These are phyloP conservation scores for Ulota crispa DNA, from an alignment of 225 moss, liverwort and hornwort species.

Conservation along the genomic window DNA sequence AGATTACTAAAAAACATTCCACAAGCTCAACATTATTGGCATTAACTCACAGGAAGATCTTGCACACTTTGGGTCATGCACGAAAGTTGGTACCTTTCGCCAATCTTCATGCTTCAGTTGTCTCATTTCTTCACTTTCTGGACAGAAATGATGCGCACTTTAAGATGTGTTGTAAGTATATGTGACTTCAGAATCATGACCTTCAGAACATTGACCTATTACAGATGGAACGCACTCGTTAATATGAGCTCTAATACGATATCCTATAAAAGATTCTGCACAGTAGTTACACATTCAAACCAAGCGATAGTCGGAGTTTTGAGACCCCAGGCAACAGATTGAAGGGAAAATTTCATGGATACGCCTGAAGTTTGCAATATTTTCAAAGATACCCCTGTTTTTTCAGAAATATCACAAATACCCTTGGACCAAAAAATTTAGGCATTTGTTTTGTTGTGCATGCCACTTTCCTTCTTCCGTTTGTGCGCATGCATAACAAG, in stretches of 20 bases:
- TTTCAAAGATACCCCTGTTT: too few species aligned
- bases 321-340: not conserved
- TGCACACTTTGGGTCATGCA: not conserved
- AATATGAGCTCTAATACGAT: not conserved
- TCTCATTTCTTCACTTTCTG: slow-evolving; percentile 21
- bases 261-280: not conserved
- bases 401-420: too few species aligned
- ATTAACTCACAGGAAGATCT: not conserved
- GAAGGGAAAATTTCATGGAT: too few species aligned
- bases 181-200: not conserved
- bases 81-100: not conserved
- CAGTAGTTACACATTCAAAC: not conserved
- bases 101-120: not conserved
- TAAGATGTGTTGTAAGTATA: not conserved
- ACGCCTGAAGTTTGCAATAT: too few species aligned
- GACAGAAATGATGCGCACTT: not conserved
- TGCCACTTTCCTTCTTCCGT: too few species aligned
- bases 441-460: too few species aligned
- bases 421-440: too few species aligned
- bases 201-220: not conserved
- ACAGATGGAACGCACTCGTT: not conserved
- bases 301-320: not conserved
- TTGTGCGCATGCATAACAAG: too few species aligned
- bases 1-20: not conserved
- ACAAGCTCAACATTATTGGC: not conserved